Percentiles rank a stretch among this genome's conserved stretches.
phyloP scores from a whole-genome alignment of 1,139 yeast species.

The Citeromyces siamensis region DNA sequence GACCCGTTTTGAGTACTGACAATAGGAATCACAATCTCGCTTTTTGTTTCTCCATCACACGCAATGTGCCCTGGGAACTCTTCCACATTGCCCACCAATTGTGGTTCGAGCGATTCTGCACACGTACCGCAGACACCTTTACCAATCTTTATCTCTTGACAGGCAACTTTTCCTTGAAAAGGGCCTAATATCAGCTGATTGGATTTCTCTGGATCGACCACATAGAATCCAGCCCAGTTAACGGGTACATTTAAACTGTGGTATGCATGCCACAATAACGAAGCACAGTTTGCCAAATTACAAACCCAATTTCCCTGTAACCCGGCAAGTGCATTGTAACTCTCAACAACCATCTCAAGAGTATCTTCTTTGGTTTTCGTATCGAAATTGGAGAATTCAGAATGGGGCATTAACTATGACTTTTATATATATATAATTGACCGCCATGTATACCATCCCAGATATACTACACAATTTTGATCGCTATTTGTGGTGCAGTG shows the following conservation, averaged over 20 bases:
- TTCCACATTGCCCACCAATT: slow-evolving; percentile 66
- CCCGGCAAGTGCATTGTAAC: slow-evolving; percentile 51
- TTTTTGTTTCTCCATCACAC: slow-evolving; percentile 88
- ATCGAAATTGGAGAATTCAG: slow-evolving; percentile 47
- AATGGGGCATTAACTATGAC: slow-evolving; percentile 32
- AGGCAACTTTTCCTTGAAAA: slow-evolving; percentile 94
- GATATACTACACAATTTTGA: too few species aligned
- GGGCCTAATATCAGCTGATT: slow-evolving; percentile 69
- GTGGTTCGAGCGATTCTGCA: slow-evolving; percentile 44
- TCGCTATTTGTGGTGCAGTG: background rate
- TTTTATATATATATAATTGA: background rate
- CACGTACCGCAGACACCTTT: slow-evolving; percentile 90
- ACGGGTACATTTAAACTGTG: slow-evolving; percentile 43
- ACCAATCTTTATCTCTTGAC: slow-evolving; percentile 70
- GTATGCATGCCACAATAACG: slow-evolving; percentile 83
- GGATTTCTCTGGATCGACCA: slow-evolving; percentile 25
- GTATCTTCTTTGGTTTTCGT: slow-evolving; percentile 37
- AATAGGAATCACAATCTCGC: slow-evolving; percentile 90
- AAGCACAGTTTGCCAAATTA: slow-evolving; percentile 75
- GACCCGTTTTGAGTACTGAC: slow-evolving; percentile 16
- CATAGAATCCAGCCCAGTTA: slow-evolving; percentile 94
- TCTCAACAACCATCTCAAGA: slow-evolving; percentile 42
- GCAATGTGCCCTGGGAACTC: slow-evolving; percentile 90
- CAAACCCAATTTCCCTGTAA: slow-evolving; percentile 79
- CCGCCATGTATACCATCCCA: too few species aligned